These are phyloP conservation scores for Paramyrothecium sp. DNA, from an alignment of 2,329 filamentous ascomycete genomes.

Conservation along the genomic window DNA sequence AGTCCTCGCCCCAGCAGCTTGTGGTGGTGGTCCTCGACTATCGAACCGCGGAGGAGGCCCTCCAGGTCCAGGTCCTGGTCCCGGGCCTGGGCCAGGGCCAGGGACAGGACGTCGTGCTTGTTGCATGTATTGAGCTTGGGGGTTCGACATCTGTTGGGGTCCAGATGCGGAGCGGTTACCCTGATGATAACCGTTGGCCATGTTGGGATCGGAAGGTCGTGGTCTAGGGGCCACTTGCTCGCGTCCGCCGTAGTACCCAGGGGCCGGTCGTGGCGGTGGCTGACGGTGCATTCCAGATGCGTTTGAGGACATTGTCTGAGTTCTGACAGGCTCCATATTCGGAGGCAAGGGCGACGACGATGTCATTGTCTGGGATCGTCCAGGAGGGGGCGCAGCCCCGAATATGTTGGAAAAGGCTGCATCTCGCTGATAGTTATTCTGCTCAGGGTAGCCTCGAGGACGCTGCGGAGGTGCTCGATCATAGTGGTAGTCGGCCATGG, in stretches of 20 bases:
- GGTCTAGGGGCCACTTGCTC: slow-evolving; percentile 22
- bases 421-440: slow-evolving; percentile 71
- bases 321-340: slow-evolving; percentile 61
- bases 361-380: slow-evolving; percentile 94
- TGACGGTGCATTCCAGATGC: slow-evolving; percentile 57
- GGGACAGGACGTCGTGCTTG: slow-evolving; percentile 44
- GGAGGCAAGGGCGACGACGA: slow-evolving; percentile 61
- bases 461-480: slow-evolving; percentile 45
- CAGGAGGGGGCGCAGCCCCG: slow-evolving; percentile 78
- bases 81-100: slow-evolving; percentile 24
- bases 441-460: slow-evolving; percentile 47
- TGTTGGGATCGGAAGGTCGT: slow-evolving; percentile 33
- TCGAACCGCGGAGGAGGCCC: slow-evolving; percentile 66
- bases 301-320: slow-evolving; percentile 71
- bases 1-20: slow-evolving; percentile 33
- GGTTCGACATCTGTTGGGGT: slow-evolving; percentile 43
- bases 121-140: slow-evolving; percentile 44
- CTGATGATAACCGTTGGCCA: slow-evolving; percentile 52
- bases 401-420: slow-evolving; percentile 97
- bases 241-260: slow-evolving; percentile 32
- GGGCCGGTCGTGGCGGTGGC: slow-evolving; percentile 57
- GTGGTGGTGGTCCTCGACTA: slow-evolving; percentile 51
- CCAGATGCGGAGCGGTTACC: slow-evolving; percentile 51
- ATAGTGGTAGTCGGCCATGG: slow-evolving; percentile 60
- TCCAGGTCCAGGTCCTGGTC: slow-evolving; percentile 12